These are phyloP conservation scores for Populus hybrid DNA, from an alignment of 441 rosid species.

Conservation along the genomic window DNA sequence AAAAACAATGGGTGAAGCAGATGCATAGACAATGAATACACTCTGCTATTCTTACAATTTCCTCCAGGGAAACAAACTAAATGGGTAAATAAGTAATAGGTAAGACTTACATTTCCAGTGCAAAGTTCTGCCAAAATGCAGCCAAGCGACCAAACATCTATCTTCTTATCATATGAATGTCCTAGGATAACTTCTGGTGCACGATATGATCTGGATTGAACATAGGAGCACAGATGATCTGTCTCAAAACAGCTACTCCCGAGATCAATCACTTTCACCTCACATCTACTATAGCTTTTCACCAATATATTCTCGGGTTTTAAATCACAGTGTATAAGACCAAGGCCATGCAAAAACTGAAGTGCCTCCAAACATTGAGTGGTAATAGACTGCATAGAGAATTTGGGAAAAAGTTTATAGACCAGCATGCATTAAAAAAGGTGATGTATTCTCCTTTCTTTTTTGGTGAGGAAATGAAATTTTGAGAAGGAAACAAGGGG, in stretches of 20 bases:
- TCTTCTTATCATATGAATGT: constrained; percentile 90
- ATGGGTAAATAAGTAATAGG: background rate
- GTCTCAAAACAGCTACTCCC: constrained; percentile 99
- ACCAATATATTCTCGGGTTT: constrained; percentile 96
- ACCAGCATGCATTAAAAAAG: constrained; percentile 4
- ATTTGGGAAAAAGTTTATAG: constrained; percentile 27
- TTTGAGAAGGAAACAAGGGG: background rate
- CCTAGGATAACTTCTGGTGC: constrained; percentile 97
- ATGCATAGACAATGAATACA: background rate
- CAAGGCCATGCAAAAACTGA: constrained; percentile 84
- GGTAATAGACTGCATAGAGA: constrained; percentile 77
- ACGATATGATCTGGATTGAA: constrained; percentile 95
- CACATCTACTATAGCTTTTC: constrained; percentile 96
- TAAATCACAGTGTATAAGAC: constrained; percentile 89
- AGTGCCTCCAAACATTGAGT: constrained; percentile 94
- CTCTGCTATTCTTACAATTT: background rate
- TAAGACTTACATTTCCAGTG: constrained; percentile 85
- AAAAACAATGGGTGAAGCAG: background rate
- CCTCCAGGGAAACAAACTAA: background rate
- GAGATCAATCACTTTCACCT: constrained; percentile 95
- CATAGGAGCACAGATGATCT: constrained; percentile 95
- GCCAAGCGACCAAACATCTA: constrained; percentile 96
- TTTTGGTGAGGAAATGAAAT: background rate
- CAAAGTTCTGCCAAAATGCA: constrained; percentile 98
- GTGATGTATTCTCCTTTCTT: background rate